Percentiles rank a stretch among this genome's conserved stretches.
Evolutionary conservation across 139 green algal genomes (phyloP).

Genomic region (Zygnema circumcarinatum): DNA sequence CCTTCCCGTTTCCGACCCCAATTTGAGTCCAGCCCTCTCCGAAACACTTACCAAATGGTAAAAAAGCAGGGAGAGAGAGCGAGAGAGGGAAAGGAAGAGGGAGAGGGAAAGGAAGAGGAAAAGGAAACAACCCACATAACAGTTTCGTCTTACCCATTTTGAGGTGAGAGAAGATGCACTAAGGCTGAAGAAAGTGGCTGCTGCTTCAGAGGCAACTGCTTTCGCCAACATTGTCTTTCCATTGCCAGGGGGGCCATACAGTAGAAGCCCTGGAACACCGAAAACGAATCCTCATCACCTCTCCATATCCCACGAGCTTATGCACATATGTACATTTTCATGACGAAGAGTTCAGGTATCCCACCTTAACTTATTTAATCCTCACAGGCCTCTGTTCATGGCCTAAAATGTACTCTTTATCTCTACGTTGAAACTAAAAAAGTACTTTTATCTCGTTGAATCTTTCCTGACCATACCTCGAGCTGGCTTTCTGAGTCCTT

Average conservation of each 20-base stretch:
- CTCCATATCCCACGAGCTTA: neutral
- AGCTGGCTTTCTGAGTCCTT: slow-evolving; percentile 51
- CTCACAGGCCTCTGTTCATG: too few relatives aligned
- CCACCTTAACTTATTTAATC: too few relatives aligned
- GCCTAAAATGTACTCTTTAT: too few relatives aligned
- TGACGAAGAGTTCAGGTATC: neutral
- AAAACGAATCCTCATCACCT: neutral
- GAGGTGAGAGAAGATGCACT: slow-evolving; percentile 58
- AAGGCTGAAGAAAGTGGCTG: slow-evolving; percentile 94
- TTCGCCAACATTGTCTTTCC: slow-evolving; percentile 71
- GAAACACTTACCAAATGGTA: neutral
- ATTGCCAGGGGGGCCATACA: slow-evolving; percentile 92
- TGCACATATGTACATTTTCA: neutral
- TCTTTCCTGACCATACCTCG: slow-evolving; percentile 19
- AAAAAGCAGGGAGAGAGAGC: neutral
- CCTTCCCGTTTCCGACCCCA: neutral
- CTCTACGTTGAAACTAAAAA: too few relatives aligned
- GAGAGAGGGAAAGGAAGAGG: neutral
- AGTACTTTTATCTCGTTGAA: neutral
- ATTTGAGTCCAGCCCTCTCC: neutral
- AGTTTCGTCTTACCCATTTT: slow-evolving; percentile 60
- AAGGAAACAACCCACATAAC: too few relatives aligned
- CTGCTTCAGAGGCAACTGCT: slow-evolving; percentile 96
- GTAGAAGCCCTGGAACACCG: slow-evolving; percentile 81
- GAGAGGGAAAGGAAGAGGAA: neutral